phyloP scores from a whole-genome alignment of 2,329 filamentous ascomycete genomes.

The Pseudocercospora fijiensis region DNA sequence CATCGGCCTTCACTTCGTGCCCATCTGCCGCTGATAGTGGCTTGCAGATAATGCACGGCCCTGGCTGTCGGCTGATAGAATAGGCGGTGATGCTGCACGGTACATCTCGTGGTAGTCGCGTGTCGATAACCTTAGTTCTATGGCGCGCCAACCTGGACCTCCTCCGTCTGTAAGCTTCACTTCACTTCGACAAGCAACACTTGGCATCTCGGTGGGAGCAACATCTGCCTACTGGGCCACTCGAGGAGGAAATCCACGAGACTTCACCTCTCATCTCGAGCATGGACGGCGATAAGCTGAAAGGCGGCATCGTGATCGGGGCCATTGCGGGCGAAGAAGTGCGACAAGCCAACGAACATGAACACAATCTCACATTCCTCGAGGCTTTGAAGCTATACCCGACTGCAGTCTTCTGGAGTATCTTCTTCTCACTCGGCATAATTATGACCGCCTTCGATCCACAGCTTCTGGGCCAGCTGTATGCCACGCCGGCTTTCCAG shows the following conservation, averaged over 20 bases:
- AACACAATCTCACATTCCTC: conserved; percentile 32
- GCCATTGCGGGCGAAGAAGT: conserved; percentile 32
- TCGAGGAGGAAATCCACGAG: neutral
- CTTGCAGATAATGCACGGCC: neutral
- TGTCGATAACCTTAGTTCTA: neutral
- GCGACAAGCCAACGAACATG: conserved; percentile 29
- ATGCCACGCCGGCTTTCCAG: conserved; percentile 59
- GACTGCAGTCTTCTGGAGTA: conserved; percentile 50
- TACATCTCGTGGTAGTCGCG: conserved; percentile 7
- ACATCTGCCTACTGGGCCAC: neutral
- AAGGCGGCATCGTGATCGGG: conserved; percentile 31
- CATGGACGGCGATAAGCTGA: conserved; percentile 18
- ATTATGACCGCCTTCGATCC: conserved; percentile 63
- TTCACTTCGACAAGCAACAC: neutral
- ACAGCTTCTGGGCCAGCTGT: conserved; percentile 63
- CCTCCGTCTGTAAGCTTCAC: conserved; percentile 1
- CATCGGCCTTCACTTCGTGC: neutral
- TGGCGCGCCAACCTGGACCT: neutral
- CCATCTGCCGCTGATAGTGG: conserved; percentile 6
- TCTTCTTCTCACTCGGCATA: conserved; percentile 60
- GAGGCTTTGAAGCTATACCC: conserved; percentile 47
- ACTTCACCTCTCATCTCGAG: conserved; percentile 1
- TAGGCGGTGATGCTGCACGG: conserved; percentile 7
- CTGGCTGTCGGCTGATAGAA: conserved; percentile 3
- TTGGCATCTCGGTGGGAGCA: neutral